Conservation (phyloP, 2,329 filamentous ascomycete species). For the Alternaria viburni region DNA sequence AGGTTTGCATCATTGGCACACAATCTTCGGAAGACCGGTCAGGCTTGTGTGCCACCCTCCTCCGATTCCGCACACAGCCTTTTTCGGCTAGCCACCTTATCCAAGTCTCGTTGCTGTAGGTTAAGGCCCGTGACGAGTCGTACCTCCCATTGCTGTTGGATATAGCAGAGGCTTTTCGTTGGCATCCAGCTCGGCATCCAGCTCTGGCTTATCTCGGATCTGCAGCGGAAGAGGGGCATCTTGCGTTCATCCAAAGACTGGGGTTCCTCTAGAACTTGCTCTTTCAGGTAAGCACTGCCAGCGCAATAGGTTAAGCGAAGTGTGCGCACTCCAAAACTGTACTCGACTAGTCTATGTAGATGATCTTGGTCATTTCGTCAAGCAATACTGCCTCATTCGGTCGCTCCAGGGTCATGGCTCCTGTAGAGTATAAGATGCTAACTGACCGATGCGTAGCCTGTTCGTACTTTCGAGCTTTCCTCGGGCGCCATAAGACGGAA, state of each 20-base stretch:
- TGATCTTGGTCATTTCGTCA: neutral
- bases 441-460: neutral
- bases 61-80: neutral
- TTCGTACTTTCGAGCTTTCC: neutral
- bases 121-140: neutral
- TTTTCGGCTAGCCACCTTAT: neutral
- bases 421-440: neutral
- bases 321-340: slow-evolving; percentile 5
- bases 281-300: slow-evolving; percentile 26
- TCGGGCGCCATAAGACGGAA: neutral
- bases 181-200: neutral
- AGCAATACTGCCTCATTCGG: neutral
- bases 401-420: neutral
- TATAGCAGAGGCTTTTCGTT: neutral
- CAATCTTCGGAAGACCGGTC: neutral
- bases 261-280: slow-evolving; percentile 6
- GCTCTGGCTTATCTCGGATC: neutral
- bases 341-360: neutral
- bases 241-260: neutral
- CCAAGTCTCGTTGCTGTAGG: neutral
- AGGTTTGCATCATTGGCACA: neutral
- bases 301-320: slow-evolving; percentile 18
- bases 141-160: neutral
- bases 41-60: neutral
- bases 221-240: neutral